These are phyloP conservation scores for Cenococcum geophilum DNA, from an alignment of 495 filamentous ascomycete species.

Conservation along the genomic window DNA sequence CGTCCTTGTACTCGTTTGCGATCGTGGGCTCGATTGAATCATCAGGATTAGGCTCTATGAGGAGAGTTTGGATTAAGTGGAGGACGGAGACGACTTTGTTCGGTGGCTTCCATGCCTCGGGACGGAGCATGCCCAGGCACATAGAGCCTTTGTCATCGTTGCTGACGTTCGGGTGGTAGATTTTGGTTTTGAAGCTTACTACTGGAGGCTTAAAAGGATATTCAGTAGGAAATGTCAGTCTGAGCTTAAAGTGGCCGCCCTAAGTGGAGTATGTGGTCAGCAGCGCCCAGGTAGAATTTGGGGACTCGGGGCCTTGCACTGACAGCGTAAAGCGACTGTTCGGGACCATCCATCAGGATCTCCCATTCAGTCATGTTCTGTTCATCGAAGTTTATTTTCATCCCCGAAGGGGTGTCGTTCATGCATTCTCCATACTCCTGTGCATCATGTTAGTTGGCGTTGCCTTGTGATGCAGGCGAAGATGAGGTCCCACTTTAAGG, in stretches of 20 bases:
- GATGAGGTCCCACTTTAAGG: slow-evolving; percentile 18
- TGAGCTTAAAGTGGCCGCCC: slow-evolving; percentile 73
- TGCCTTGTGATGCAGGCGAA: background rate
- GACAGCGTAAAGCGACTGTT: slow-evolving; percentile 66
- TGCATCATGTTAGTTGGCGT: background rate
- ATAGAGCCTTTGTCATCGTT: slow-evolving; percentile 89
- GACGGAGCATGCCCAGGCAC: slow-evolving; percentile 81
- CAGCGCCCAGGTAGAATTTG: no score
- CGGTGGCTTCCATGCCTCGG: slow-evolving; percentile 92
- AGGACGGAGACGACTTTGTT: slow-evolving; percentile 73
- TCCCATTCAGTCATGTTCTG: slow-evolving; percentile 82
- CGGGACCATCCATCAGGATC: slow-evolving; percentile 67
- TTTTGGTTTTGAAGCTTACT: slow-evolving; percentile 84
- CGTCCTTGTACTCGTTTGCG: slow-evolving; percentile 74
- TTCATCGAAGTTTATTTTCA: slow-evolving; percentile 39
- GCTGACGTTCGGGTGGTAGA: slow-evolving; percentile 97
- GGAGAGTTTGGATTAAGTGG: slow-evolving; percentile 66
- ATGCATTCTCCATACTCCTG: slow-evolving; percentile 39
- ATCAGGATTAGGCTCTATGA: slow-evolving; percentile 85
- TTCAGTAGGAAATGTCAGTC: slow-evolving; percentile 68
- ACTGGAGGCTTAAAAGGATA: slow-evolving; percentile 94
- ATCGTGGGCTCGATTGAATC: slow-evolving; percentile 87
- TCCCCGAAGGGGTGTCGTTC: slow-evolving; percentile 36
- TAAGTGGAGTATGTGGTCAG: slow-evolving; percentile 31
- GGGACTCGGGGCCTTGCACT: background rate